Evolutionary conservation across 2,329 filamentous ascomycete genomes (phyloP), one percentile per base, ranked within the genome.

Genomic region (Aspergillus pseudoviridinutans): DNA sequence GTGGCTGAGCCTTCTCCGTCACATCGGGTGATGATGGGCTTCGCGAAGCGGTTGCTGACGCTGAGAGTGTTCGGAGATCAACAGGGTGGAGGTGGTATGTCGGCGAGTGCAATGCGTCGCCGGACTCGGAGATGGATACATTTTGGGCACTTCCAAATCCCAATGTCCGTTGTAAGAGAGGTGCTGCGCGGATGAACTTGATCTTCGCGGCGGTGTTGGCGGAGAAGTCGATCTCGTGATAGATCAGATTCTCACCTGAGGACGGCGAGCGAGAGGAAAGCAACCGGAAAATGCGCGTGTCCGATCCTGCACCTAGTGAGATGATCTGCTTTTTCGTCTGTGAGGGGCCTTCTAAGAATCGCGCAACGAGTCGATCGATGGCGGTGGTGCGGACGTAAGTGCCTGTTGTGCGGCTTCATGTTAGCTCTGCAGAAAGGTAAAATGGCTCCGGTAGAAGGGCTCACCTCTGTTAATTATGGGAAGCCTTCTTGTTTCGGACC

Each of bases 401-500:
- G 53, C 92, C 92, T 93, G 64, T 54, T 42, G 28, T 24, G 10
- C 5, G 28, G n/a, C 17, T 32, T 29, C 14, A 28, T n/a, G 32
- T 60, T 38, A 54, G 53, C 17, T 27, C 29, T 12, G 24, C 17
- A 41, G 20, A 25, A 22, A 55, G 14, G 28, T 35, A n/a, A 3
- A 20, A 28, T n/a, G n/a, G 22, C 65, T 66, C 66, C 42, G 17
- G 4, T 35, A 35, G 32, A 17, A 35, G 4, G 27, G 56, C 28
- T 51, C 58, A 91, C 93, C 93, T 84, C 93, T 82, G 71, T 99
- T 97, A 69, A 99, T 96, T 61, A 99, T 90, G 53, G 94, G 94
- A 61, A 95, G 82, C 57, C 93, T 82, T 62, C 89, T 83, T 12
- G 84, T 58, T 79, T 80, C 70, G 28, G 66, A 61, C 3, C 64